phyloP scores from a whole-genome alignment of 129 eudicot genomes.

The Arctium minus region DNA sequence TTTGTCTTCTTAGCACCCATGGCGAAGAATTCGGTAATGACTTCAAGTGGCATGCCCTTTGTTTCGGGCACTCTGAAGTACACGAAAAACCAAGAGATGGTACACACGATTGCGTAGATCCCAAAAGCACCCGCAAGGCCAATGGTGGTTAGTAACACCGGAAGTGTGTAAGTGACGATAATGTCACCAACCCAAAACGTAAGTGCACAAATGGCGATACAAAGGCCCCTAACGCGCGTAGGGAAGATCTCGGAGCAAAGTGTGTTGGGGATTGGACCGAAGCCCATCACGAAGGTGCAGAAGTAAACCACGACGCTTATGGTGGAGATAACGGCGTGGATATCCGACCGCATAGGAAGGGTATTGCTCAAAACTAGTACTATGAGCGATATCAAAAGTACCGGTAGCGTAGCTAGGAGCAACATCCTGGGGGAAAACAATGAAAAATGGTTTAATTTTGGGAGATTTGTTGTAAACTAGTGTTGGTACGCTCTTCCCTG shows the following conservation, averaged over 20 bases:
- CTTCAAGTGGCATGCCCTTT: conserved; percentile 99
- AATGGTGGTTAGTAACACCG: conserved; percentile 69
- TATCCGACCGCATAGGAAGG: conserved; percentile 35
- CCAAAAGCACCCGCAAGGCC: conserved; percentile 89
- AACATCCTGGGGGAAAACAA: conserved; percentile 50
- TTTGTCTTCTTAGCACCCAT: conserved; percentile 66
- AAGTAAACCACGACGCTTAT: conserved; percentile 69
- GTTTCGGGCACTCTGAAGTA: conserved; percentile 91
- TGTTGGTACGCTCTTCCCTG: background rate
- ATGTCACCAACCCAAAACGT: conserved; percentile 85
- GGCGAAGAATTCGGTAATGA: conserved; percentile 90
- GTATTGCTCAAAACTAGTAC: conserved; percentile 60
- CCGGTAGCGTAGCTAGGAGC: conserved; percentile 63
- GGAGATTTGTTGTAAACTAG: background rate
- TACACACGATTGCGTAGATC: conserved; percentile 69
- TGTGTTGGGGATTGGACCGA: conserved; percentile 91
- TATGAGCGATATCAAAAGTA: conserved; percentile 52
- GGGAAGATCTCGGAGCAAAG: conserved; percentile 94
- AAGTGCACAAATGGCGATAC: conserved; percentile 90
- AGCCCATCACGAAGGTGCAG: conserved; percentile 93
- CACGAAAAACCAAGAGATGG: conserved; percentile 74
- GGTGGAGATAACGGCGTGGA: conserved; percentile 75
- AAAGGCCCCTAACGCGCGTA: conserved; percentile 83
- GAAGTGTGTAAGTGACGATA: conserved; percentile 84
- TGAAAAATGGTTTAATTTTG: background rate